Conservation (phyloP, 2,329 filamentous ascomycete species). For the Nemania bipapillata region DNA sequence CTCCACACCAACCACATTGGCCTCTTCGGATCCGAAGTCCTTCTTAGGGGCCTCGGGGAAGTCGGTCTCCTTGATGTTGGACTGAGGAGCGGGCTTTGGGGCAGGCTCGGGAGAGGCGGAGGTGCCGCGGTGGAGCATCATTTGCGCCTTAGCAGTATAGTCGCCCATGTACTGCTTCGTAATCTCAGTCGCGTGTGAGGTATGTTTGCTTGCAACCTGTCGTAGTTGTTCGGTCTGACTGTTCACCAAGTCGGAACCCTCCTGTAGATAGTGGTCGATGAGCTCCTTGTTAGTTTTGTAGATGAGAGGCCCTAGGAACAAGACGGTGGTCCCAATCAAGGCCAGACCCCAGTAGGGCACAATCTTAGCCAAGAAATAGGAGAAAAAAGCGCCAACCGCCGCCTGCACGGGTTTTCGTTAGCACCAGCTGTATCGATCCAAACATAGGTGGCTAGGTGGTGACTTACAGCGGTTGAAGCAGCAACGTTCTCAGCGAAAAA, state of each 20-base stretch:
- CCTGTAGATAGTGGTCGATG: slow-evolving; percentile 71
- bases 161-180: slow-evolving; percentile 76
- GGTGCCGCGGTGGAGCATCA: slow-evolving; percentile 65
- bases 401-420: slow-evolving; percentile 56
- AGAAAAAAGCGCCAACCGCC: slow-evolving; percentile 69
- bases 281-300: slow-evolving; percentile 76
- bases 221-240: slow-evolving; percentile 72
- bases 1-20: slow-evolving; percentile 41
- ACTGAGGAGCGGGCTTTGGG: slow-evolving; percentile 52
- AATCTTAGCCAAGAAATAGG: slow-evolving; percentile 75
- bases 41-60: slow-evolving; percentile 60
- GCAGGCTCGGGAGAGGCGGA: slow-evolving; percentile 57
- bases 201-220: slow-evolving; percentile 71
- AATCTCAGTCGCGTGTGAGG: slow-evolving; percentile 69
- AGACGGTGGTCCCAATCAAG: slow-evolving; percentile 67
- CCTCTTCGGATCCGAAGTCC: slow-evolving; percentile 51
- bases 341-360: slow-evolving; percentile 76
- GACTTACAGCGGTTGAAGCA: slow-evolving; percentile 68
- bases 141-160: slow-evolving; percentile 74
- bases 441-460: slow-evolving; percentile 6
- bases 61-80: slow-evolving; percentile 57
- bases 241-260: slow-evolving; percentile 67
- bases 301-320: slow-evolving; percentile 71
- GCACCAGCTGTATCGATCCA: neutral
- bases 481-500: slow-evolving; percentile 74